These are phyloP conservation scores for Termitomyces sp. DNA, from an alignment of 768 basidiomycete genomes.

Conservation along the genomic window DNA sequence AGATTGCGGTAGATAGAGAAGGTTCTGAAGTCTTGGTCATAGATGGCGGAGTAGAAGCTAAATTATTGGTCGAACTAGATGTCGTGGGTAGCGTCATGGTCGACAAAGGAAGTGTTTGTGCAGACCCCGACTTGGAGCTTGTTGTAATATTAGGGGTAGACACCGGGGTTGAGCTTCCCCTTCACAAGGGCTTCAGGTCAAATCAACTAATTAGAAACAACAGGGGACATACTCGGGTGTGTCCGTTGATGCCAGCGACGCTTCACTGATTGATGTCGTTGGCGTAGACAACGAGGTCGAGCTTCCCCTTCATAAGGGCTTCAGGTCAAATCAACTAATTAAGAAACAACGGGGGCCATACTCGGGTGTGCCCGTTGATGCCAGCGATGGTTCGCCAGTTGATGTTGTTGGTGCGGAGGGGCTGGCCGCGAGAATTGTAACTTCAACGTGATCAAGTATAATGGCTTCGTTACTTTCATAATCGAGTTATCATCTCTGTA, in stretches of 20 bases:
- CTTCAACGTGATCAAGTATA: neutral
- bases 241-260: no score
- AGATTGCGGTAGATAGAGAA: neutral
- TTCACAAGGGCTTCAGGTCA: neutral
- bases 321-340: neutral
- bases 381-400: neutral
- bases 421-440: neutral
- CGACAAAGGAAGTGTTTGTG: neutral
- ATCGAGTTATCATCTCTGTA: neutral
- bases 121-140: neutral
- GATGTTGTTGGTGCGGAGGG: neutral
- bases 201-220: neutral
- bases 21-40: neutral
- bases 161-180: no score
- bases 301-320: neutral
- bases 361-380: neutral
- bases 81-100: no score
- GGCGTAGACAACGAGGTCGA: fast-evolving
- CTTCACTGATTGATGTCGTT: neutral
- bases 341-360: no score
- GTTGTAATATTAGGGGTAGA: neutral
- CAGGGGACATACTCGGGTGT: neutral
- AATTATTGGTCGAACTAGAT: neutral
- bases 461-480: neutral
- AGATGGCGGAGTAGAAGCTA: neutral